These are phyloP conservation scores for Yarrowia hollandica DNA, from an alignment of 805 yeast species.

Conservation along the genomic window DNA sequence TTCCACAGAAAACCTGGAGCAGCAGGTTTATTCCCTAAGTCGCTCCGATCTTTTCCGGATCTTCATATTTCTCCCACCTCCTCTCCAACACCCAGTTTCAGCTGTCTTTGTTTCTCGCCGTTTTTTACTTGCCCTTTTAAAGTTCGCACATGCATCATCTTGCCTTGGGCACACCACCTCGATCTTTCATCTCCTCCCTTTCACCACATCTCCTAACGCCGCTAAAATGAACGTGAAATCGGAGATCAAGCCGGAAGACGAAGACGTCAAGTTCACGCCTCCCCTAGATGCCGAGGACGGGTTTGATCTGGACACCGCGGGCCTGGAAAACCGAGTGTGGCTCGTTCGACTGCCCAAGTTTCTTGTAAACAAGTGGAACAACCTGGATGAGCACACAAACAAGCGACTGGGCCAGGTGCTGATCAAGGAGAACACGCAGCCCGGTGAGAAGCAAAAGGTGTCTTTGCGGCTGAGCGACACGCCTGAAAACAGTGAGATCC, in stretches of 20 bases:
- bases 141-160: too few species aligned
- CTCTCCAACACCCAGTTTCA: too few species aligned
- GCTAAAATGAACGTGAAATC: background rate
- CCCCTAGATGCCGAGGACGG: slow-evolving; percentile 30
- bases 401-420: slow-evolving; percentile 75
- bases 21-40: too few species aligned
- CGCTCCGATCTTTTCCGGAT: too few species aligned
- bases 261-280: slow-evolving; percentile 31
- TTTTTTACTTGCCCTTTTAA: too few species aligned
- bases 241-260: slow-evolving; percentile 11
- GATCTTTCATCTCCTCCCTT: background rate
- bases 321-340: slow-evolving; percentile 79
- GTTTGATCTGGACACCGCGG: slow-evolving; percentile 63
- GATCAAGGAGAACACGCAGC: slow-evolving; percentile 46
- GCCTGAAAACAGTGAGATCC: slow-evolving; percentile 58
- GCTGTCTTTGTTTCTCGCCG: too few species aligned
- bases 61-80: too few species aligned
- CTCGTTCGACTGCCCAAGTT: slow-evolving; percentile 86
- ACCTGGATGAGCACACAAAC: slow-evolving; percentile 62
- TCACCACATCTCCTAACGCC: background rate
- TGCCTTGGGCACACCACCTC: too few species aligned
- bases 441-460: slow-evolving; percentile 45
- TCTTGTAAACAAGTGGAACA: slow-evolving; percentile 77
- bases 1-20: too few species aligned
- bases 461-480: slow-evolving; percentile 43